Conservation (phyloP, 805 yeast species). For the Komagataella kurtzmanii region DNA sequence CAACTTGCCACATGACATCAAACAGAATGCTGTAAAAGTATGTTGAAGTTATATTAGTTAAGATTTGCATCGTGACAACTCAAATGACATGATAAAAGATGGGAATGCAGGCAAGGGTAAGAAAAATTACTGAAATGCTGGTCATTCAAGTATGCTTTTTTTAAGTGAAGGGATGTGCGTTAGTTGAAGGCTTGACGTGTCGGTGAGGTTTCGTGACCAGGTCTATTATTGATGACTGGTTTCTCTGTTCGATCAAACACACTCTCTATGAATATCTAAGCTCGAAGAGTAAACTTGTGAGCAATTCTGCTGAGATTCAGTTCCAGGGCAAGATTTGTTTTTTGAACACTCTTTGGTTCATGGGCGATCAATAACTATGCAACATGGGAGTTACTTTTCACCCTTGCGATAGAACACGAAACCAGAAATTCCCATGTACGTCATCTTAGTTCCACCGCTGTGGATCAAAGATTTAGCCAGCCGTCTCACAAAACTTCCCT, state of each 20-base stretch:
- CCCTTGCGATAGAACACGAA: neutral
- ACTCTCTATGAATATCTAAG: too few species aligned
- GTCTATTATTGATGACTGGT: neutral
- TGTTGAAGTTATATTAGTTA: constrained; percentile 24
- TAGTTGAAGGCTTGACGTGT: neutral
- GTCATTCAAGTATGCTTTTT: neutral
- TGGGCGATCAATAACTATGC: neutral
- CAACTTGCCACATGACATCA: constrained; percentile 74
- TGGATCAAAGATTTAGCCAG: neutral
- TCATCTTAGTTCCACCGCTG: neutral
- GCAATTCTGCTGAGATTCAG: neutral
- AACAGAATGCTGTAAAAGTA: constrained; percentile 76
- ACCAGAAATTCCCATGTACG: neutral
- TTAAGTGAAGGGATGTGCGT: neutral
- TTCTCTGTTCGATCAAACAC: neutral
- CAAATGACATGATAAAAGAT: neutral
- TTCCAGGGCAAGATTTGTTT: neutral
- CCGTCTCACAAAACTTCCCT: neutral
- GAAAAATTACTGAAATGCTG: neutral
- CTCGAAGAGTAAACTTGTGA: neutral
- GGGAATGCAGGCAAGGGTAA: neutral
- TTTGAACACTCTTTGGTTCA: neutral
- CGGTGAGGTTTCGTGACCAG: neutral
- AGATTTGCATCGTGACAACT: neutral
- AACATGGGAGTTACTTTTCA: neutral